Evolutionary conservation across 1,284 basidiomycete genomes (phyloP).

Genomic region (Microbotryomycetes sp.): DNA sequence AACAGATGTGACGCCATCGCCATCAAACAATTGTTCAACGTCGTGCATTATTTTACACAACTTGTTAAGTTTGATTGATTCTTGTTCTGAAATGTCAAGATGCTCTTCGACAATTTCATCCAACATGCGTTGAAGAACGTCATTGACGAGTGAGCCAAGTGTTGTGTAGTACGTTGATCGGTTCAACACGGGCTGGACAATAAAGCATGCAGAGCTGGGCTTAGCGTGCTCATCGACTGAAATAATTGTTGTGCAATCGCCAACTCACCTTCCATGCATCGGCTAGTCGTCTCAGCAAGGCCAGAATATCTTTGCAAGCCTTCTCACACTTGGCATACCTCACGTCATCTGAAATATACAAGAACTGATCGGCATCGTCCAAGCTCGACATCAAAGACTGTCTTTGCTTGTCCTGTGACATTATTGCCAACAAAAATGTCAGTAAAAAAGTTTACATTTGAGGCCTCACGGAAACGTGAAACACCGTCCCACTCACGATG

Average conservation of each 20-base stretch:
- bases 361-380: conserved; percentile 62
- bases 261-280: conserved; percentile 66
- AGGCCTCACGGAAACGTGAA: background rate
- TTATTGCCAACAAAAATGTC: no score
- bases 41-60: conserved; percentile 67
- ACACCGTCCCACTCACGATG: no score
- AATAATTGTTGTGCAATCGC: no score
- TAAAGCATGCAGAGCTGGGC: background rate
- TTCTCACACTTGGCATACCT: conserved; percentile 70
- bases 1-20: conserved; percentile 52
- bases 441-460: no score
- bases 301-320: conserved; percentile 60
- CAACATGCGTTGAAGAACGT: conserved; percentile 62
- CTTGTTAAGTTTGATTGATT: conserved; percentile 75
- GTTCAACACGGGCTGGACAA: conserved; percentile 38
- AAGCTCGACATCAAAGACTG: conserved; percentile 50
- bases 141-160: conserved; percentile 68
- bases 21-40: conserved; percentile 71
- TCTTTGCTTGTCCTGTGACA: conserved; percentile 48
- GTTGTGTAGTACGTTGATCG: conserved; percentile 37
- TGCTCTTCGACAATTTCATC: conserved; percentile 67
- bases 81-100: conserved; percentile 78
- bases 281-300: conserved; percentile 59
- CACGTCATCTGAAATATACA: conserved; percentile 64
- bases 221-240: conserved; percentile 4